phyloP scores from a whole-genome alignment of 1,284 basidiomycete genomes.

The Ustilago lituana region DNA sequence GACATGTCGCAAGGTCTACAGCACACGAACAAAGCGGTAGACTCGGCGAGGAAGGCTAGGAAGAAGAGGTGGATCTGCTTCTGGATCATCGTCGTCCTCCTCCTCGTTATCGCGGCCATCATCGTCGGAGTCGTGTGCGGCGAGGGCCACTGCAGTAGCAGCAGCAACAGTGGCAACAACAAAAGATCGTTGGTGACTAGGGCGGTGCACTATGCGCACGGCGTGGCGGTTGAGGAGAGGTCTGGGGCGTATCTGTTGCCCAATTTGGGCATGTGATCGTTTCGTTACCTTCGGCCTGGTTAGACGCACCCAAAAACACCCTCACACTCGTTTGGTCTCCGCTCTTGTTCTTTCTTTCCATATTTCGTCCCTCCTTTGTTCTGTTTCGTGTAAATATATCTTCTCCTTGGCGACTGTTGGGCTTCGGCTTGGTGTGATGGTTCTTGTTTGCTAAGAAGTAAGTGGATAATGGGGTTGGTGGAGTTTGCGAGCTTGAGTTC shows the following conservation, averaged over 20 bases:
- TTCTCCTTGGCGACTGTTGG: too few relatives aligned
- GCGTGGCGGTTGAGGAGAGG: slow-evolving; percentile 18
- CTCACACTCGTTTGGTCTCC: slow-evolving; percentile 17
- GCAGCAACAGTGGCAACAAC: slow-evolving; percentile 12
- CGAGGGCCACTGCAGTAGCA: slow-evolving; percentile 20
- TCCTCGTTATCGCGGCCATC: slow-evolving; percentile 55
- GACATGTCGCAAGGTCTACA: slow-evolving; percentile 69
- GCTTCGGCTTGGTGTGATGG: too few relatives aligned
- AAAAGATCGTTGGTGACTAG: slow-evolving; percentile 23
- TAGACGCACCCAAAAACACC: too few relatives aligned
- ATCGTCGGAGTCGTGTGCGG: slow-evolving; percentile 56
- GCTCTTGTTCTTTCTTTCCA: too few relatives aligned
- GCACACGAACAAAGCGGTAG: slow-evolving; percentile 74
- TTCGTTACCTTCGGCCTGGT: too few relatives aligned
- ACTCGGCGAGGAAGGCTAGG: slow-evolving; percentile 79
- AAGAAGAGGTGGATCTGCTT: slow-evolving; percentile 72
- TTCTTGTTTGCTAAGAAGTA: too few relatives aligned
- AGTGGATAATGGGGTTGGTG: too few relatives aligned
- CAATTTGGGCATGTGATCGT: slow-evolving; percentile 19
- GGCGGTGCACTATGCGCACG: slow-evolving; percentile 15
- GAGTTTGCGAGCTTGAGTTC: too few relatives aligned
- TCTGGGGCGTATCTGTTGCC: slow-evolving; percentile 26
- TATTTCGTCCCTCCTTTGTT: not conserved
- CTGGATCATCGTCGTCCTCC: slow-evolving; percentile 57
- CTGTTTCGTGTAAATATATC: too few relatives aligned